Conservation (phyloP, 768 basidiomycete species). For the Mycena rosella region DNA sequence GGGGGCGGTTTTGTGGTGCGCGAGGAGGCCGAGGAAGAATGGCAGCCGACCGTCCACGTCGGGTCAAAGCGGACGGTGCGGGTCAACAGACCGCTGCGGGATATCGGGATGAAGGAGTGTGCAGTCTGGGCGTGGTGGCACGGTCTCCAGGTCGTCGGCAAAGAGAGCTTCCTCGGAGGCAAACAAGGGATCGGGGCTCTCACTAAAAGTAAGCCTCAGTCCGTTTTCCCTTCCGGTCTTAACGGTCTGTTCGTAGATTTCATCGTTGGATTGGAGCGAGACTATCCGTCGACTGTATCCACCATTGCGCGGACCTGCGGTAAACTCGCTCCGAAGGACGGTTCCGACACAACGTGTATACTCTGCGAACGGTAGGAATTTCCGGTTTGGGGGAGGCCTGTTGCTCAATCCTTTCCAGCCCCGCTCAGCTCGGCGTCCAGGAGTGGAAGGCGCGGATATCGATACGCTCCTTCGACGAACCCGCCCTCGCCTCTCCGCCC, state of each 20-base stretch:
- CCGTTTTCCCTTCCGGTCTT: neutral
- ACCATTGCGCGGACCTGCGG: slow-evolving; percentile 85
- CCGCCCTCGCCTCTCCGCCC: slow-evolving; percentile 31
- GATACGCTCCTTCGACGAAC: slow-evolving; percentile 65
- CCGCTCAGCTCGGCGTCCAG: slow-evolving; percentile 72
- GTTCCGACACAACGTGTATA: slow-evolving; percentile 61
- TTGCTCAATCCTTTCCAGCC: slow-evolving; percentile 54
- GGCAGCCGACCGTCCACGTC: slow-evolving; percentile 53
- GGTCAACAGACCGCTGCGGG: slow-evolving; percentile 76
- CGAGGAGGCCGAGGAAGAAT: slow-evolving; percentile 81
- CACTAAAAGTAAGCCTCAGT: slow-evolving; percentile 69
- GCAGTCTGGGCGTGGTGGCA: slow-evolving; percentile 84
- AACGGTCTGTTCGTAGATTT: slow-evolving; percentile 65
- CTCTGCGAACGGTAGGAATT: slow-evolving; percentile 73
- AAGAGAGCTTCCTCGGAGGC: slow-evolving; percentile 57
- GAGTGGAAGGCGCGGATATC: slow-evolving; percentile 84
- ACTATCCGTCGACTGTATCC: slow-evolving; percentile 90
- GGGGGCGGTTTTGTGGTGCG: slow-evolving; percentile 80
- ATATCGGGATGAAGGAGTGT: slow-evolving; percentile 85
- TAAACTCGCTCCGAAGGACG: slow-evolving; percentile 79
- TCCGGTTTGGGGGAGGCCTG: neutral
- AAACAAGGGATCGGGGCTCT: slow-evolving; percentile 73
- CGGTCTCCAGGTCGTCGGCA: slow-evolving; percentile 63
- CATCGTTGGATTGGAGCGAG: slow-evolving; percentile 81
- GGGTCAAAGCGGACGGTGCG: slow-evolving; percentile 51